phyloP scores from a whole-genome alignment of 106 monocot genomes.

The Acorus gramineus region DNA sequence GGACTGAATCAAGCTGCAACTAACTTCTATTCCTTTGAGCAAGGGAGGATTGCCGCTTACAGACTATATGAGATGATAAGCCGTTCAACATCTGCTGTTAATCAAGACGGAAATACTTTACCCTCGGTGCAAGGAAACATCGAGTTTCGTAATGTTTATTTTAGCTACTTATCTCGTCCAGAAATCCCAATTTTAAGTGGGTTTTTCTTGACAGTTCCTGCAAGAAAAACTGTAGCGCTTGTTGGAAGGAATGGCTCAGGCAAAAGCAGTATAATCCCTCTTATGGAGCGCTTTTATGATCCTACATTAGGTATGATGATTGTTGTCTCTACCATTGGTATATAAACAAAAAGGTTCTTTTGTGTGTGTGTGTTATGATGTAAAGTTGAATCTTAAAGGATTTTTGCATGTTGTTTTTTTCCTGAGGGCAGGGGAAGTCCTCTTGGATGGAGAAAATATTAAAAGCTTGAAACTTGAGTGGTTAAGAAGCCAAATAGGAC shows the following conservation, averaged over 20 bases:
- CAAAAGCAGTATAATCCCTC: slow-evolving; percentile 99
- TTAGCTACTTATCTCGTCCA: slow-evolving; percentile 96
- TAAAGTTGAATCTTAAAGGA: neutral
- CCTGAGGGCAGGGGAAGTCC: slow-evolving; percentile 65
- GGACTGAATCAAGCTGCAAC: slow-evolving; percentile 99
- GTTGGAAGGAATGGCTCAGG: slow-evolving; percentile 99
- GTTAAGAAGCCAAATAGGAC: slow-evolving; percentile 98
- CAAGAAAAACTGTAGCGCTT: slow-evolving; percentile 97
- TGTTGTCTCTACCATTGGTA: neutral
- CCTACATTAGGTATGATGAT: slow-evolving; percentile 75
- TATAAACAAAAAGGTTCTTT: neutral
- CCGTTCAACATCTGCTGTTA: slow-evolving; percentile 75
- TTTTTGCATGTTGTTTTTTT: neutral
- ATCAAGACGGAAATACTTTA: slow-evolving; percentile 76
- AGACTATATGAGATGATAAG: slow-evolving; percentile 99
- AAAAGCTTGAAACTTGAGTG: slow-evolving; percentile 89
- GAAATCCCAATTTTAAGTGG: slow-evolving; percentile 98
- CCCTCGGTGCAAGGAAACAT: slow-evolving; percentile 86
- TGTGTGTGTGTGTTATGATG: slow-evolving; percentile 2
- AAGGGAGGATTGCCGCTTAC: slow-evolving; percentile 98
- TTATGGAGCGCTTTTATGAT: slow-evolving; percentile 99
- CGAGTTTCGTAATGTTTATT: slow-evolving; percentile 95
- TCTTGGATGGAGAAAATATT: slow-evolving; percentile 97
- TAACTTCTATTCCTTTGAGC: slow-evolving; percentile 99
- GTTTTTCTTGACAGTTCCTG: slow-evolving; percentile 90